These are phyloP conservation scores for Aspergillus funiculosus DNA, from an alignment of 495 filamentous ascomycete species.

Conservation along the genomic window DNA sequence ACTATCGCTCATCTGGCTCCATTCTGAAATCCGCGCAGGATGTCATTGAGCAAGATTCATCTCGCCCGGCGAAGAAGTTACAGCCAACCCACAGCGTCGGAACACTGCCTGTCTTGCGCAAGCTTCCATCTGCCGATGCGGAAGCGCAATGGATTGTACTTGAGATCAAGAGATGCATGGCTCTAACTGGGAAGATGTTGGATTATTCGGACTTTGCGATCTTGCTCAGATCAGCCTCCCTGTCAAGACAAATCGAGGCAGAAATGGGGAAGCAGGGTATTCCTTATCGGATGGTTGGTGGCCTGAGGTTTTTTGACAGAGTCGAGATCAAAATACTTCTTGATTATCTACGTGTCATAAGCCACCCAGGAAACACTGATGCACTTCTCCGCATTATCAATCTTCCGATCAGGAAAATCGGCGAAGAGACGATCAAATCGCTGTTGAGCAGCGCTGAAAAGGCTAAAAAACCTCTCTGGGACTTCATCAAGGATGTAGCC, in stretches of 20 bases:
- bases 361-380: slow-evolving; percentile 84
- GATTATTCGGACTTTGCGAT: slow-evolving; percentile 77
- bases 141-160: slow-evolving; percentile 88
- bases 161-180: slow-evolving; percentile 68
- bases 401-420: slow-evolving; percentile 72
- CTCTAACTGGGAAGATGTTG: slow-evolving; percentile 67
- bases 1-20: slow-evolving; percentile 89
- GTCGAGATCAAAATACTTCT: slow-evolving; percentile 83
- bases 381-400: slow-evolving; percentile 83
- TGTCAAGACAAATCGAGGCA: slow-evolving; percentile 81
- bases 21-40: slow-evolving; percentile 76
- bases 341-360: slow-evolving; percentile 82
- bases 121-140: slow-evolving; percentile 59
- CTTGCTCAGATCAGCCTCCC: slow-evolving; percentile 72
- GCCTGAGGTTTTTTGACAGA: slow-evolving; percentile 86
- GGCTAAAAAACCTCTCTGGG: slow-evolving; percentile 66
- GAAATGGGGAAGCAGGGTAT: slow-evolving; percentile 81
- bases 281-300: slow-evolving; percentile 91
- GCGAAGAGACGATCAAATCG: slow-evolving; percentile 71
- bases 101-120: slow-evolving; percentile 76
- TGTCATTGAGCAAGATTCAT: slow-evolving; percentile 87
- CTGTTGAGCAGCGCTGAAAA: slow-evolving; percentile 68
- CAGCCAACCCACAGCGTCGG: slow-evolving; percentile 76
- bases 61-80: slow-evolving; percentile 70
- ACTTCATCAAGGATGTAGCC: slow-evolving; percentile 59